phyloP scores from a whole-genome alignment of 1,284 basidiomycete species.

The Athelia sp. region DNA sequence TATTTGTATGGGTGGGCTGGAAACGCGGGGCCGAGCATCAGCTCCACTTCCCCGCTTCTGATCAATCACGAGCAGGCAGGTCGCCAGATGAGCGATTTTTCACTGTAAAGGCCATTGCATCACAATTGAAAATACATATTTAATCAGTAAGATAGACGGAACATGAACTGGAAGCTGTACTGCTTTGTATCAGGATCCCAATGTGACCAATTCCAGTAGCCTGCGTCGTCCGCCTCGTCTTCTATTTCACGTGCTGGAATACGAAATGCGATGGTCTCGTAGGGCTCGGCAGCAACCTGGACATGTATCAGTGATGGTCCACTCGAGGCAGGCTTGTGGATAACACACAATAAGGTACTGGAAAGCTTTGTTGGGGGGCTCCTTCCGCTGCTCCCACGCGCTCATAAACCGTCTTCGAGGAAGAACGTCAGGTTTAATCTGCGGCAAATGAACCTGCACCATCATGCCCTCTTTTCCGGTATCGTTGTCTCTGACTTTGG shows the following conservation, averaged over 20 bases:
- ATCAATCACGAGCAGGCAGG: no score
- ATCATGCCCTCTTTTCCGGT: conserved; percentile 89
- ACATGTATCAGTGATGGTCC: conserved; percentile 9
- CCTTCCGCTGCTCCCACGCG: conserved; percentile 96
- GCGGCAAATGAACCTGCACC: conserved; percentile 94
- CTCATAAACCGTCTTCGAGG: conserved; percentile 96
- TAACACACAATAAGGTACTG: conserved; percentile 88
- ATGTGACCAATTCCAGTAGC: conserved; percentile 93
- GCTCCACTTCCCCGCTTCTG: no score
- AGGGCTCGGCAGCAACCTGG: conserved; percentile 96
- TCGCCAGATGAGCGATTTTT: no score
- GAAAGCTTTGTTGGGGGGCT: conserved; percentile 92
- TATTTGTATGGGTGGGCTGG: no score
- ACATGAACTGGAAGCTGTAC: conserved; percentile 94
- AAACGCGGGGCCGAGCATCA: no score
- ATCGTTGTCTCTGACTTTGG: conserved; percentile 78
- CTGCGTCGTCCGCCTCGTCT: conserved; percentile 85
- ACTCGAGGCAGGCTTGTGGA: conserved; percentile 3
- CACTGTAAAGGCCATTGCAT: no score
- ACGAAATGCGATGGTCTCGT: conserved; percentile 98
- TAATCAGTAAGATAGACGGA: conserved; percentile 58
- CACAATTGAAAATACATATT: background rate
- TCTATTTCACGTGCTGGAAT: conserved; percentile 98
- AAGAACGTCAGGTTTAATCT: conserved; percentile 83
- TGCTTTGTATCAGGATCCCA: conserved; percentile 97